A percentile compares a stretch with the other conserved stretches of the same genome.
phyloP scores from a whole-genome alignment of 768 basidiomycete genomes.

The Boletus barrowsii region DNA sequence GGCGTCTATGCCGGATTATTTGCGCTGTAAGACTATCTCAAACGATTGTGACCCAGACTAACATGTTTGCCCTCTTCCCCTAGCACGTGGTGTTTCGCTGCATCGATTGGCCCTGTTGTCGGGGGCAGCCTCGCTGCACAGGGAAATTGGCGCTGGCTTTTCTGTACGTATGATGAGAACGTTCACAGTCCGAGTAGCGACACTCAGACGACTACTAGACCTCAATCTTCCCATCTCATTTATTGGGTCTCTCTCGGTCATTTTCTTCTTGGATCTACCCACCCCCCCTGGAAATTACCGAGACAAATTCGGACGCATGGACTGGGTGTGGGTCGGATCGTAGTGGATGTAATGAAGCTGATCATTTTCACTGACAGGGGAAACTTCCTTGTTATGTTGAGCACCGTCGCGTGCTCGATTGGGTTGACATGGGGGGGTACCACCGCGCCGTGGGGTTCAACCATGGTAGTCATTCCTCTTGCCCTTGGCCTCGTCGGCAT shows the following conservation, averaged over 20 bases:
- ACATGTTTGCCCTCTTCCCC: neutral
- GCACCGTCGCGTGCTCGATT: constrained; percentile 28
- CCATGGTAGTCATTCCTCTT: constrained; percentile 40
- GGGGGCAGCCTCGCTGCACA: constrained; percentile 34
- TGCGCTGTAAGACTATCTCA: constrained; percentile 7
- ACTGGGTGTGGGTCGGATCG: constrained; percentile 34
- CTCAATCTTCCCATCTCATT: constrained; percentile 38
- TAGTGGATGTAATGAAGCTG: neutral
- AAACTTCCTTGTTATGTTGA: constrained; percentile 32
- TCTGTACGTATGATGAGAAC: constrained; percentile 29
- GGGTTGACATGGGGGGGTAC: constrained; percentile 44
- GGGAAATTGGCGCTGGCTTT: constrained; percentile 42
- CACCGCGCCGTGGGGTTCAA: constrained; percentile 39
- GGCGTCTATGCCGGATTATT: constrained; percentile 34
- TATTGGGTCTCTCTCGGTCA: constrained; percentile 17
- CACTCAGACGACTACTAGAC: constrained; percentile 22
- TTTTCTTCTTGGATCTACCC: constrained; percentile 33
- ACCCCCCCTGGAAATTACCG: constrained; percentile 31
- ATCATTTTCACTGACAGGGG: constrained; percentile 26
- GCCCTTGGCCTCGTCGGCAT: constrained; percentile 39
- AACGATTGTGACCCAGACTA: neutral
- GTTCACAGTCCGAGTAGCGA: neutral
- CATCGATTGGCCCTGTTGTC: constrained; percentile 33
- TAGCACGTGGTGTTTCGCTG: constrained; percentile 35
- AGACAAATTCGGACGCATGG: constrained; percentile 36